Base-by-base conservation (phyloP, 192 early-diverging fungal genomes). In the Entomortierella parvispora region DNA sequence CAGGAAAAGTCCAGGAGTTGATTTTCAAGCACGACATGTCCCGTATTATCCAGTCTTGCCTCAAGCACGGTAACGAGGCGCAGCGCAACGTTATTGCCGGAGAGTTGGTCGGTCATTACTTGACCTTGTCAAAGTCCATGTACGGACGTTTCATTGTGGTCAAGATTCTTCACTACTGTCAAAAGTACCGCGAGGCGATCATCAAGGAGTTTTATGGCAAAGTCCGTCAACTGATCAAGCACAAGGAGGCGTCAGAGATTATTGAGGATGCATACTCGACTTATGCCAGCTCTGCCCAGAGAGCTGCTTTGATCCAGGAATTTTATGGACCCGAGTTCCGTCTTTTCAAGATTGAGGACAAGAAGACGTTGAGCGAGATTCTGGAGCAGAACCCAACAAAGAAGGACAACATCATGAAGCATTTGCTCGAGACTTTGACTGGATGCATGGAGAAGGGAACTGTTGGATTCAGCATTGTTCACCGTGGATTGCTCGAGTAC, bases 21-120 rank as follows among this genome's bases (percentile, higher is more conserved):
- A 92, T 93, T 70, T 94, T 96, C 82, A 96, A 97, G 84, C 95
- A 96, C 88, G 97, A 99, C 74, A 93, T 94, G 79, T 93, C 92
- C 56, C 90, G 97, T 61, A 87, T 98, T 11, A 86, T 99, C 60
- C 96, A 99, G 78, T 92, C 92, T 20, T 91, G 90, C 65, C 65
- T 99, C n/a, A 97, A 99, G 82, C 84, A 95, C 82, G 97, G 96
- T 26, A 92, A 80, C 57, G 80, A 74, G 29, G 81, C 86, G 40
- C 94, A 99, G 80, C 85, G 93, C 65, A 84, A 85, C 43, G 79
- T 81, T 37, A 93, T 99, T 62, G 94, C 94, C 17, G 79, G 78
- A 48, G 96, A 97, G 80, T 84, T 99, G 33, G 78, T 84, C 57
- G 95, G 95, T 7, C 70, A 87, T 37, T 96, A 90, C 52, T 65